Conservation (phyloP, 2,329 filamentous ascomycete species). For the Tolypocladium paradoxum region DNA sequence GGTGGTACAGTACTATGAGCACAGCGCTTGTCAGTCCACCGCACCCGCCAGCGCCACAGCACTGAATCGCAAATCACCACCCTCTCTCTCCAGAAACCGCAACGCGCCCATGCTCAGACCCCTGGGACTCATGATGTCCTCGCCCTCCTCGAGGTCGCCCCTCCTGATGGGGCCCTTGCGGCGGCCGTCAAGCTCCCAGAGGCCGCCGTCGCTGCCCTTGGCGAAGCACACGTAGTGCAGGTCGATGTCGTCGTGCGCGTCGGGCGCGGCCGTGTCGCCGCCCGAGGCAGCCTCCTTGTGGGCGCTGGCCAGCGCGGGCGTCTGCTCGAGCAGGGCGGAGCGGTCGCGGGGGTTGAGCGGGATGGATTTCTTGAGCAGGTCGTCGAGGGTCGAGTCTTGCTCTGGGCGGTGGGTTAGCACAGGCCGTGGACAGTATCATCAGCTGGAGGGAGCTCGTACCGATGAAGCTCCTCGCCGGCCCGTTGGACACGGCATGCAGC, state of each 20-base stretch:
- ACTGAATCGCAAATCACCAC: constrained; percentile 46
- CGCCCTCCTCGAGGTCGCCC: constrained; percentile 44
- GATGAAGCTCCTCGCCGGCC: constrained; percentile 54
- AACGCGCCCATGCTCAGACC: constrained; percentile 60
- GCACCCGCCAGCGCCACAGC: constrained; percentile 44
- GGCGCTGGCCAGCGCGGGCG: constrained; percentile 62
- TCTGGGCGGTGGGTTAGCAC: constrained; percentile 19
- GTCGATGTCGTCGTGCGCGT: constrained; percentile 73
- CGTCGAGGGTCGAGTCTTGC: constrained; percentile 45
- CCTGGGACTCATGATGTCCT: constrained; percentile 65
- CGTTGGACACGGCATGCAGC: constrained; percentile 74
- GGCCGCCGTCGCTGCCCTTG: constrained; percentile 53
- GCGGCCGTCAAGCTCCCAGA: constrained; percentile 52
- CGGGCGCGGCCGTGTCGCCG: constrained; percentile 71
- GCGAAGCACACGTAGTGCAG: constrained; percentile 95
- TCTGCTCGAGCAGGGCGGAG: constrained; percentile 66
- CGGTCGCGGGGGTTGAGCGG: constrained; percentile 56
- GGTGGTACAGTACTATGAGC: neutral
- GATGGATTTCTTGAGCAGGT: constrained; percentile 58
- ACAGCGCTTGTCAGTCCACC: constrained; percentile 26
- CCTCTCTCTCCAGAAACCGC: constrained; percentile 45
- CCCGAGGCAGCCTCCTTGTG: constrained; percentile 66
- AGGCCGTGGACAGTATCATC: neutral
- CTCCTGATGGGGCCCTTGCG: constrained; percentile 45
- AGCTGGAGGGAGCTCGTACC: constrained; percentile 16